Evolutionary conservation across 31 red algal species (phyloP), one percentile per base, ranked within the genome.

Genomic region (Asparagopsis taxiformis): DNA sequence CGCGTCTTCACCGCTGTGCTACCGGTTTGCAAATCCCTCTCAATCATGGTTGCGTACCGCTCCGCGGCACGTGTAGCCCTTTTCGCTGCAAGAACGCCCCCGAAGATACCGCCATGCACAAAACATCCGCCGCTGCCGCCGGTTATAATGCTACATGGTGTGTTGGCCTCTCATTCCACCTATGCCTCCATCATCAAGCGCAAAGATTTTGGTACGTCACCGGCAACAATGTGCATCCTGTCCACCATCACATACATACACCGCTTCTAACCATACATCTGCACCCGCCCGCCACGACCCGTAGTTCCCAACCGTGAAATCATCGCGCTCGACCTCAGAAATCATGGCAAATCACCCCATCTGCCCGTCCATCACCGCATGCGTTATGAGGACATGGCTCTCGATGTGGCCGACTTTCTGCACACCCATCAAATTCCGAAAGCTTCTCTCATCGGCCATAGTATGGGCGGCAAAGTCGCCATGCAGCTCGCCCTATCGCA

Each of bases 271-370:
- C 31, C 34, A 70, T 3, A 22, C 17, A 22, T 0, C 24, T 3
- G 1, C 33, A 2, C 2, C 31, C 46, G 17, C 55, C 25, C 57
- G 8, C n/a, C n/a, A n/a, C n/a, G n/a, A n/a, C n/a, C n/a, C 0
- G 26, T 50, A 92, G 92, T 60, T 22, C 77, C 94, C 7, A 48
- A 64, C 1, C 70, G 90, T 22, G 59, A 84, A 50, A 65, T 91
- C 28, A 90, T 91, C 35, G 86, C 77, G 9, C 16, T 99, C 5
- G 95, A 99, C 46, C 76, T 94, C 5, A 72, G 95, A 23, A 99
- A 99, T 52, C 95, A 99, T 32, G 95, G 95, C 3, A 39, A 59
- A 10, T 91, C 86, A 30, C 95, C 95, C 31, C 95, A 94, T 56
- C 39, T 85, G 0, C 7, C 11, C 7, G 38, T 59, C 13, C 37